phyloP scores from a whole-genome alignment of 805 yeast species.

The Hanseniaspora vineae region DNA sequence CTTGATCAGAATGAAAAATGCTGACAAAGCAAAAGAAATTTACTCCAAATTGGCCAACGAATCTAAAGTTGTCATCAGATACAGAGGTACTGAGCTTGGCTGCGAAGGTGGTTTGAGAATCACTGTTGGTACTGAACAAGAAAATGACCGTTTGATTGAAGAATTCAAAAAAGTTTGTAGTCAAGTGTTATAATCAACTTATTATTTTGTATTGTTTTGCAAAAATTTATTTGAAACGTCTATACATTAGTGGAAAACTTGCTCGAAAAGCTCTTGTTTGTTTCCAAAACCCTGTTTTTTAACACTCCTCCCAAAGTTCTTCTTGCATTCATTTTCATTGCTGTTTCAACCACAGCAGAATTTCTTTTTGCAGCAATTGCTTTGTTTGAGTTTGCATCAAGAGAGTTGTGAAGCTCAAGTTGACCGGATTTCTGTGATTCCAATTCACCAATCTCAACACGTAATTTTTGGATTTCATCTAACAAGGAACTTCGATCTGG shows the following conservation, averaged over 20 bases:
- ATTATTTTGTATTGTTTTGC: not conserved
- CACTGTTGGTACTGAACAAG: slow-evolving; percentile 74
- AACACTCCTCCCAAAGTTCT: slow-evolving; percentile 17
- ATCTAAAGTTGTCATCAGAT: slow-evolving; percentile 75
- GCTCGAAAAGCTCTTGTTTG: not conserved
- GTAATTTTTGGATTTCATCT: slow-evolving; percentile 13
- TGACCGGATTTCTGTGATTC: slow-evolving; percentile 1
- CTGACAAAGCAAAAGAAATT: slow-evolving; percentile 54
- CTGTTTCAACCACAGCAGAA: slow-evolving; percentile 13
- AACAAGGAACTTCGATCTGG: slow-evolving; percentile 10
- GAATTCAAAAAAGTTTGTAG: slow-evolving; percentile 30
- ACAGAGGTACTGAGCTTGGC: slow-evolving; percentile 80
- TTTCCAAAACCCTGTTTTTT: slow-evolving; percentile 4
- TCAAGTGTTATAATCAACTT: slow-evolving; percentile 7
- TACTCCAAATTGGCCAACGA: slow-evolving; percentile 61
- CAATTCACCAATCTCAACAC: slow-evolving; percentile 13
- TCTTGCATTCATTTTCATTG: slow-evolving; percentile 14
- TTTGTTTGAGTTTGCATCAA: not conserved
- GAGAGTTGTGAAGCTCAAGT: no score
- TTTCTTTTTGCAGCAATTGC: not conserved
- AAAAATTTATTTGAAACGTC: not conserved
- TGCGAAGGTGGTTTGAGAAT: slow-evolving; percentile 81
- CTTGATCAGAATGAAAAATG: slow-evolving; percentile 59
- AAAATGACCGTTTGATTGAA: slow-evolving; percentile 45
- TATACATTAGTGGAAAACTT: not conserved